Base-by-base conservation (phyloP, 176 grass and related monocot genomes). In the Lolium multiflorum region DNA sequence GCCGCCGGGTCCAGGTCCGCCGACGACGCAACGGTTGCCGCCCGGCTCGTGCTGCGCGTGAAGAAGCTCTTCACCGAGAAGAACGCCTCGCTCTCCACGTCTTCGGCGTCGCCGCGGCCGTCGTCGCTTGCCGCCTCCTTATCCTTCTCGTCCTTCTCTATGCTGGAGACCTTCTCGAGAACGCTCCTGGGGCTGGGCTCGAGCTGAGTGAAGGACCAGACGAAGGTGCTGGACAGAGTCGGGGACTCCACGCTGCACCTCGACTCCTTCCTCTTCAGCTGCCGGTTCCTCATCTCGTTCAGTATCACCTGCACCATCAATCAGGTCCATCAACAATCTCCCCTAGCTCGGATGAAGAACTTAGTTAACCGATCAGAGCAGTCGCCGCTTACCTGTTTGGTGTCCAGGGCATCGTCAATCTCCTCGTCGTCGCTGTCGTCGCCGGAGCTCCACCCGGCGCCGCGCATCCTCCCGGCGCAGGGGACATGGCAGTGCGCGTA, bases 61-160 rank as follows among this genome's bases (percentile, higher is more conserved):
- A 96, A 93, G 87, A 86, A 93, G 89, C 94, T 94, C 87, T 90
- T 96, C 85, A 94, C 90, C 46, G 97, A 99, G 79, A 91, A 96
- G 87, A 96, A 99, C 12, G 85, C 97, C 54, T 93, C 97, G 61
- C 94, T 99, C 64, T 83, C 83, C 17, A 88, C 91, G 82, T 91
- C 93, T 4, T 77, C 91, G 79, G 59, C 49, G 80, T 62, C 47
- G 17, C 21, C 57, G 11, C 15, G 12, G 16, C 26, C 69, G 11
- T 14, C 68, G 4, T 25, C 51, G 16, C 68, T 83, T 1, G n/a
- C 85, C 1, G 10, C 64, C 2, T 80, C 46, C 81, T 83, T 21
- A 2, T 83, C 62, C 20, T 61, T 76, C 79, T 83, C 51, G 47
- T 22, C 59, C 25, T 80, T 75, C 51, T 63, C 31, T 17, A 81